phyloP scores from a whole-genome alignment of 345 rosid species.

The Ailanthus altissimus region DNA sequence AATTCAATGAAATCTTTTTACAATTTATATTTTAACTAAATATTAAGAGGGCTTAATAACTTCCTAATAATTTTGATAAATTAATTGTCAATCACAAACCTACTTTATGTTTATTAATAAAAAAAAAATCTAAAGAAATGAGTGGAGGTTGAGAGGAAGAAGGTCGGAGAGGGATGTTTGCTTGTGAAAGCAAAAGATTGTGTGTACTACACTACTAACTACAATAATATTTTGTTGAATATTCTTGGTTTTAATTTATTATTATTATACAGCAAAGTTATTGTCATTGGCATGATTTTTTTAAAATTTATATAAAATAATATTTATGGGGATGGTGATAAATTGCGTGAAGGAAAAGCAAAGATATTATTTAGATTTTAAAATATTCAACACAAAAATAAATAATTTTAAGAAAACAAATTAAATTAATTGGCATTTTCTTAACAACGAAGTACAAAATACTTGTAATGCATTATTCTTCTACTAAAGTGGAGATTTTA shows the following conservation, averaged over 20 bases:
- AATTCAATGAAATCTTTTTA: background rate
- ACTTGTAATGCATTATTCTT: too few species aligned
- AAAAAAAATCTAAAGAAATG: background rate
- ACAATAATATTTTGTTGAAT: background rate
- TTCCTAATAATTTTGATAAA: background rate
- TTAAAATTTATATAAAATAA: background rate
- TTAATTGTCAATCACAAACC: background rate
- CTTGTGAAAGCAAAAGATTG: conserved; percentile 36
- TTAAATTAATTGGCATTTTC: too few species aligned
- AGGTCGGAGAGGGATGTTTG: conserved; percentile 34
- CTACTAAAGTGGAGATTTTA: too few species aligned
- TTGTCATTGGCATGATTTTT: background rate
- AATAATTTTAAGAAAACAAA: too few species aligned
- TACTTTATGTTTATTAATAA: background rate
- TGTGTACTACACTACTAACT: background rate
- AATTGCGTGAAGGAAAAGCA: conserved; percentile 43
- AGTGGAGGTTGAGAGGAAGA: background rate
- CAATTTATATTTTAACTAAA: background rate
- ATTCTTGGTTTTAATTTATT: background rate
- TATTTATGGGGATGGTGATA: conserved; percentile 33
- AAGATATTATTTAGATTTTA: conserved; percentile 6
- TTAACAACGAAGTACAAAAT: too few species aligned
- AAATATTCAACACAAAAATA: background rate
- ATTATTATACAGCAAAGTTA: too few species aligned
- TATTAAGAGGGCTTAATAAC: background rate